These are phyloP conservation scores for Linnemannia exigua DNA, from an alignment of 192 early-diverging fungal genomes.

Conservation along the genomic window DNA sequence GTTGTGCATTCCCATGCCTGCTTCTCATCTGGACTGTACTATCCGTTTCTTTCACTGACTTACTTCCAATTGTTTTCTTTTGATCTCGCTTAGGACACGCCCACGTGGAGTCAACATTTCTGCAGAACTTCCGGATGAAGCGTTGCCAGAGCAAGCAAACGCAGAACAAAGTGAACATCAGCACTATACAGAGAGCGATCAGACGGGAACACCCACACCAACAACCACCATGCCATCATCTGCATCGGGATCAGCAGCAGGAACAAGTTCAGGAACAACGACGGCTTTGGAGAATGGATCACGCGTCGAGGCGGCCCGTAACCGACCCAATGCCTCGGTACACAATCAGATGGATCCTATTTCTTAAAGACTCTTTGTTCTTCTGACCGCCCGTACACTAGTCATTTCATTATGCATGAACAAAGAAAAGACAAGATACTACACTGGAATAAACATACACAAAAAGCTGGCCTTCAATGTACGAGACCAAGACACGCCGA, in stretches of 20 bases:
- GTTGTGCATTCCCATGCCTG: background rate
- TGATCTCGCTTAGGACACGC: conserved; percentile 11
- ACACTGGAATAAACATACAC: background rate
- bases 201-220: background rate
- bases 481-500: background rate
- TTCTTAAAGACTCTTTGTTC: background rate
- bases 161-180: background rate
- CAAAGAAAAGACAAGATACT: background rate
- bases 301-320: conserved; percentile 23
- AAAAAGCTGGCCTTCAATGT: conserved; percentile 7
- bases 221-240: conserved; percentile 1
- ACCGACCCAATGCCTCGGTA: background rate
- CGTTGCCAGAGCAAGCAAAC: background rate
- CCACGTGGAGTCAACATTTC: conserved; percentile 29
- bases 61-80: background rate
- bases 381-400: background rate
- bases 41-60: background rate
- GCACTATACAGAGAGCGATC: background rate
- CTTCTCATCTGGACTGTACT: background rate
- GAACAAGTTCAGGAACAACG: background rate
- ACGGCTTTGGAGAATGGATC: conserved; percentile 19
- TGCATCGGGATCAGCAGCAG: conserved; percentile 13
- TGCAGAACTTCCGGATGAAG: conserved; percentile 30
- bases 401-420: background rate
- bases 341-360: background rate